phyloP scores from a whole-genome alignment of 495 filamentous ascomycete genomes.

The Sabuloglossum arenarium region DNA sequence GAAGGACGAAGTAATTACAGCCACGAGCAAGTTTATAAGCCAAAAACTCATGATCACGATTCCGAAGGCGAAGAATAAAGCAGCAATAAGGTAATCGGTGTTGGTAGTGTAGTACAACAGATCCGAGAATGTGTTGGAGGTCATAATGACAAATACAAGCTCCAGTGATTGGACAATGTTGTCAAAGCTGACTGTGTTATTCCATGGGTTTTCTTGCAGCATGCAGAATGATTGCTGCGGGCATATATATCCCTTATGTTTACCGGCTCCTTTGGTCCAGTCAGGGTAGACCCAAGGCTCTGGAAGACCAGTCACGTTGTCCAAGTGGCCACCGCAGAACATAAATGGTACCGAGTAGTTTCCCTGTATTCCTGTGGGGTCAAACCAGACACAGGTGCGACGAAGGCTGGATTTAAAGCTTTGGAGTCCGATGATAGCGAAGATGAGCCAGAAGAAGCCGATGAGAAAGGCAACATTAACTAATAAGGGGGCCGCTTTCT shows the following conservation, averaged over 20 bases:
- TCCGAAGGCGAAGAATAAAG: constrained; percentile 66
- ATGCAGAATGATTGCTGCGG: constrained; percentile 66
- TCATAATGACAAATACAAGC: constrained; percentile 97
- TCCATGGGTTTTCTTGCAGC: constrained; percentile 59
- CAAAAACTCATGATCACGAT: constrained; percentile 90
- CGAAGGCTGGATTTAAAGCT: constrained; percentile 91
- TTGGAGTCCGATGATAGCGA: constrained; percentile 90
- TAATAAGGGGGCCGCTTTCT: constrained; percentile 85
- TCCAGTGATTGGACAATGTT: constrained; percentile 82
- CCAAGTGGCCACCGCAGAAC: constrained; percentile 71
- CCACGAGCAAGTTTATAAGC: constrained; percentile 91
- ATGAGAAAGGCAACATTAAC: constrained; percentile 91
- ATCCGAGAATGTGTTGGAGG: constrained; percentile 87
- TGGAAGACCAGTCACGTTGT: constrained; percentile 30
- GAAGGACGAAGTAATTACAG: constrained; percentile 95
- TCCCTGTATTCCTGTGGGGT: constrained; percentile 17
- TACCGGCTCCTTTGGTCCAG: constrained; percentile 18
- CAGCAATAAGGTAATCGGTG: constrained; percentile 72
- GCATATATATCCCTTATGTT: constrained; percentile 79
- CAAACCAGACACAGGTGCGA: constrained; percentile 73
- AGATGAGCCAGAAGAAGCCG: constrained; percentile 96
- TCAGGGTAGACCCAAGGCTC: constrained; percentile 44
- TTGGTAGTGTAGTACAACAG: constrained; percentile 82
- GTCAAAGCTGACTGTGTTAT: constrained; percentile 81
- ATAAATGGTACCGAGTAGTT: constrained; percentile 27